phyloP scores from a whole-genome alignment of 345 rosid genomes.

The Populus simonii region DNA sequence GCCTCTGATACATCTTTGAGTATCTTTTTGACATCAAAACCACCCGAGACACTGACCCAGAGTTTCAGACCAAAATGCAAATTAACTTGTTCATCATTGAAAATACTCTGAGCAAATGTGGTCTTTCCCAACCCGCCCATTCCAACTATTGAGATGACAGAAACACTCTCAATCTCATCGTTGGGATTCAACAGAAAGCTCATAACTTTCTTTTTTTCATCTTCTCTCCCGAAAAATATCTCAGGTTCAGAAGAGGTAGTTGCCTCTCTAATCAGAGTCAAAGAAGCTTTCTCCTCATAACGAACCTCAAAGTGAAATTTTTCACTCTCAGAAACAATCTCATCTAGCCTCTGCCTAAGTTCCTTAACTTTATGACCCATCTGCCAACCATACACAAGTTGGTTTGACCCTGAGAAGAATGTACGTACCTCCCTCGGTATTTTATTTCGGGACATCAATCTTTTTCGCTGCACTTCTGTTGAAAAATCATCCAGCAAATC shows the following conservation, averaged over 20 bases:
- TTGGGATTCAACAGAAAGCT: not conserved
- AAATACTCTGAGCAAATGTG: no score
- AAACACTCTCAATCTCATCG: not conserved
- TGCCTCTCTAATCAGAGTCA: not conserved
- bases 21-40: not conserved
- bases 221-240: conserved; percentile 21
- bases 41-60: not conserved
- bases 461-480: conserved; percentile 8
- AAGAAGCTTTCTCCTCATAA: not conserved
- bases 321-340: conserved; percentile 1
- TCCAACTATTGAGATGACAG: not conserved
- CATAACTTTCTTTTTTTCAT: conserved; percentile 8
- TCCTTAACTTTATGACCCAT: conserved; percentile 14
- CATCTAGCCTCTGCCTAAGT: conserved; percentile 20
- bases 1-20: conserved; percentile 6
- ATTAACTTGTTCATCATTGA: not conserved
- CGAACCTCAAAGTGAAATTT: not conserved
- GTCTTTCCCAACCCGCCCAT: no score
- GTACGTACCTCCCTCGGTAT: not conserved
- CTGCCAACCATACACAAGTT: conserved; percentile 1
- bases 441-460: not conserved
- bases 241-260: conserved; percentile 13
- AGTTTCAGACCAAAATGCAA: conserved; percentile 2
- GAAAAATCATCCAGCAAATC: conserved; percentile 34
- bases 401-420: conserved; percentile 17